Percentiles rank a stretch among this genome's conserved stretches.
Evolutionary conservation across 805 yeast species (phyloP).

Genomic region (Teunomyces pallodes): DNA sequence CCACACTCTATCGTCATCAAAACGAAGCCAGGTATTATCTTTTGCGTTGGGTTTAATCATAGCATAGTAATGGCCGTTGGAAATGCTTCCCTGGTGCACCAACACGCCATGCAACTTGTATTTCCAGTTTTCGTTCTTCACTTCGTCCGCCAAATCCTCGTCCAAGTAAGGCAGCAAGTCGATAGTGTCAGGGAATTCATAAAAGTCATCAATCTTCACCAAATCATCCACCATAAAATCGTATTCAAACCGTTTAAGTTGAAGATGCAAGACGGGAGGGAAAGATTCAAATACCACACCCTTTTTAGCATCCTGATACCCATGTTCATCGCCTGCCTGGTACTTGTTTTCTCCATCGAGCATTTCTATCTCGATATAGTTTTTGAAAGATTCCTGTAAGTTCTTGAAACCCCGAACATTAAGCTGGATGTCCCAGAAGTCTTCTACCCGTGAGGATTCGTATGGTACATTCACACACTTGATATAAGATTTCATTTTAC

Average conservation of each 20-base stretch:
- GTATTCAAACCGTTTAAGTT: slow-evolving; percentile 90
- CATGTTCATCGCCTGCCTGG: slow-evolving; percentile 79
- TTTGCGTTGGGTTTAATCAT: slow-evolving; percentile 76
- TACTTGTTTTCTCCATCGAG: slow-evolving; percentile 94
- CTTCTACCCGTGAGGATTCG: slow-evolving; percentile 88
- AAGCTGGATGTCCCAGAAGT: slow-evolving; percentile 96
- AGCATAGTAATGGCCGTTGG: slow-evolving; percentile 96
- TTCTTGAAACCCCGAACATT: slow-evolving; percentile 82
- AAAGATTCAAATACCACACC: slow-evolving; percentile 90
- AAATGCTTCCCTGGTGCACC: slow-evolving; percentile 93
- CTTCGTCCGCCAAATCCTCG: slow-evolving; percentile 42
- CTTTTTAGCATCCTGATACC: slow-evolving; percentile 93
- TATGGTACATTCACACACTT: slow-evolving; percentile 91
- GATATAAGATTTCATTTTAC: slow-evolving; percentile 93
- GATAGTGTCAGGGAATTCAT: slow-evolving; percentile 81
- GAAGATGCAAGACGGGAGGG: slow-evolving; percentile 92
- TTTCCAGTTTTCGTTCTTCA: slow-evolving; percentile 58
- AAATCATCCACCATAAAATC: slow-evolving; percentile 86
- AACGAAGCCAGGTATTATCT: slow-evolving; percentile 74
- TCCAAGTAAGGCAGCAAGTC: slow-evolving; percentile 80
- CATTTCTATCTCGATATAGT: slow-evolving; percentile 85
- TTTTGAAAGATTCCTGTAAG: slow-evolving; percentile 72
- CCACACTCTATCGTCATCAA: slow-evolving; percentile 95
- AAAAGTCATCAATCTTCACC: slow-evolving; percentile 88
- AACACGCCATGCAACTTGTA: slow-evolving; percentile 90